Percentiles rank a stretch among this genome's conserved stretches.
Conservation (phyloP, 2,329 filamentous ascomycete genomes). For the Talaromyces pinophilus region DNA sequence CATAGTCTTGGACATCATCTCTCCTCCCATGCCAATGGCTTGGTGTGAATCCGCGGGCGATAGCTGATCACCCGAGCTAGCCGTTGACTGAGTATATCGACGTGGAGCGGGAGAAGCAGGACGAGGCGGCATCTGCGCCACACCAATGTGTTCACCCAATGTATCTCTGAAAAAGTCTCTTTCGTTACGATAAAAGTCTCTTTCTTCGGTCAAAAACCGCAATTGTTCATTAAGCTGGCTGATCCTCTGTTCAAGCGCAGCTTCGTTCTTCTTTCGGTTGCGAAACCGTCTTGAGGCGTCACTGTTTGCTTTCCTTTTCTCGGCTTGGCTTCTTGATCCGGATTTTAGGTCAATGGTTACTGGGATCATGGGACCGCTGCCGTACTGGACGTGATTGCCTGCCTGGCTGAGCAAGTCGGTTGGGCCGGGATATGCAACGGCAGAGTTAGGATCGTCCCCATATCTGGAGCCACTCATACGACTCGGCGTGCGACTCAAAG, state of each 20-base stretch:
- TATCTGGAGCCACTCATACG: conserved; percentile 28
- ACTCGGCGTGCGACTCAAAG: conserved; percentile 30
- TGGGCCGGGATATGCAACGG: conserved; percentile 22
- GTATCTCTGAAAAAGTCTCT: conserved; percentile 44
- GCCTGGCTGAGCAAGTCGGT: conserved; percentile 12
- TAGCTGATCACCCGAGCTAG: neutral
- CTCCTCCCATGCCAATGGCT: conserved; percentile 9
- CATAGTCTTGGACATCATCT: conserved; percentile 11
- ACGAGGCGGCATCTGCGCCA: conserved; percentile 33
- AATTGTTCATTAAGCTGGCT: conserved; percentile 39
- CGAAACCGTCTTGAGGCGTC: conserved; percentile 45
- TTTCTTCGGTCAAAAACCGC: conserved; percentile 35
- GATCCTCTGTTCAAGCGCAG: conserved; percentile 43
- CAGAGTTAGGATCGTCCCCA: conserved; percentile 25
- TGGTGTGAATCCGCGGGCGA: conserved; percentile 1
- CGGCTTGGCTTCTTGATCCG: conserved; percentile 44
- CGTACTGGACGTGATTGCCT: neutral
- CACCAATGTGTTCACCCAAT: conserved; percentile 31
- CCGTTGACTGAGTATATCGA: conserved; percentile 16
- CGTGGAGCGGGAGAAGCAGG: conserved; percentile 35
- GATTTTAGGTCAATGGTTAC: conserved; percentile 44
- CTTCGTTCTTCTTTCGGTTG: conserved; percentile 44
- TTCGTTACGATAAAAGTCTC: conserved; percentile 44
- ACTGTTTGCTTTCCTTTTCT: conserved; percentile 47
- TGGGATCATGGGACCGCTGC: conserved; percentile 36